Base-by-base conservation (phyloP, 192 early-diverging fungal species). In the Coemansia sp. region DNA sequence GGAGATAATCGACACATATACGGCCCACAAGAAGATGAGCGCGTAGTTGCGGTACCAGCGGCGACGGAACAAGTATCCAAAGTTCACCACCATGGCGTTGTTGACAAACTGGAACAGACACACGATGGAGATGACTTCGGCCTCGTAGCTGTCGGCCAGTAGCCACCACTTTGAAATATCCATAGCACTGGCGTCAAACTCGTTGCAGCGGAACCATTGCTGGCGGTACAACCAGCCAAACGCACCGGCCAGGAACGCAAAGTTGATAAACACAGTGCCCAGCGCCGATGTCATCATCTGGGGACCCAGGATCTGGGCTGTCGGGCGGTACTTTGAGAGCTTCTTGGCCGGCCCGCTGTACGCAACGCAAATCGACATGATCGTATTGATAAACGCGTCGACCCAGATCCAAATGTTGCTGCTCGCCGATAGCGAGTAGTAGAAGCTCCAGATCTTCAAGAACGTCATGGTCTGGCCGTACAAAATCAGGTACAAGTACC, bases 91-190 rank as follows among this genome's bases (percentile, higher is more conserved):
- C 46, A 84, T 87, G 6, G 84, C 87, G 26, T 76, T 83, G 70
- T 91, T 84, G 63, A 88, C 77, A 75, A 92, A 91, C 67, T 92
- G 90, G 84, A 88, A 89, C 62, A 86, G 70, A 17, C 77, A 72
- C 6, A 91, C 65, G 28, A 92, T 74, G 0, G 85, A 82, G 20
- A 88, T 83, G 37, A 89, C 62, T 62, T 71, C 86, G 12, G 83
- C 79, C 76, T 93, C 90, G 61, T 84, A 93, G 66, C 90, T 92
- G 66, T 93, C 91, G 46, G 84, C 90, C 37, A 93, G 71, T 31
- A 91, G 76, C 91, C 92, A 93, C 92, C 92, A 93, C 37, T 84
- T 71, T 31, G 84, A 63, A 17, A 87, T 79, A 64, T 93, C 86
- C 26, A 85, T 74, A 37, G 82, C 70, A 23, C 81, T 70, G 36